Evolutionary conservation across 2,329 filamentous ascomycete genomes (phyloP).

Genomic region (Penicillium sp.): DNA sequence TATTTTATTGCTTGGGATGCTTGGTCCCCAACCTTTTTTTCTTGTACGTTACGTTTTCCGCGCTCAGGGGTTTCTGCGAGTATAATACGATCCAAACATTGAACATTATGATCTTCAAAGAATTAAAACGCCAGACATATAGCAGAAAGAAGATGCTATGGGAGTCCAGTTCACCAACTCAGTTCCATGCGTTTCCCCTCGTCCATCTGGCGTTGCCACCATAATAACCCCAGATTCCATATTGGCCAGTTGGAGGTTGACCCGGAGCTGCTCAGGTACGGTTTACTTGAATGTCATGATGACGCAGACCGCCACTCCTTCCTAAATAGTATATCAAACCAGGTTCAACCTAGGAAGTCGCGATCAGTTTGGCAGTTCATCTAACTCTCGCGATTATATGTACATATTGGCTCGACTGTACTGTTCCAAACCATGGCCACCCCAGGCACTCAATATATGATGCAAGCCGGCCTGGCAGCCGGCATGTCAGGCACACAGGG

Average conservation of each 20-base stretch:
- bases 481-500: constrained; percentile 28
- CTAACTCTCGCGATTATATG: background rate
- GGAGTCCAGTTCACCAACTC: background rate
- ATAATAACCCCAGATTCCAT: background rate
- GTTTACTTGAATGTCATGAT: constrained; percentile 5
- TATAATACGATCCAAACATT: background rate
- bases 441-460: constrained; percentile 23
- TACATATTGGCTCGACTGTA: background rate
- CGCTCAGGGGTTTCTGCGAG: background rate
- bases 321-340: background rate
- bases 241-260: background rate
- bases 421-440: constrained; percentile 9
- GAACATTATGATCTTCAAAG: background rate
- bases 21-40: background rate
- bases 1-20: constrained; percentile 2
- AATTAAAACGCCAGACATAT: background rate
- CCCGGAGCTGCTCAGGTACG: background rate
- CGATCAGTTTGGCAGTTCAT: background rate
- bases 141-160: background rate
- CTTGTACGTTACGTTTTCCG: constrained; percentile 1
- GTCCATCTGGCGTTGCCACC: background rate
- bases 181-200: background rate
- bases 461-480: constrained; percentile 22
- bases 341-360: background rate
- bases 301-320: constrained; percentile 1